phyloP scores from a whole-genome alignment of 1,139 yeast species.

The Yamadazyma pseudoaaseri region DNA sequence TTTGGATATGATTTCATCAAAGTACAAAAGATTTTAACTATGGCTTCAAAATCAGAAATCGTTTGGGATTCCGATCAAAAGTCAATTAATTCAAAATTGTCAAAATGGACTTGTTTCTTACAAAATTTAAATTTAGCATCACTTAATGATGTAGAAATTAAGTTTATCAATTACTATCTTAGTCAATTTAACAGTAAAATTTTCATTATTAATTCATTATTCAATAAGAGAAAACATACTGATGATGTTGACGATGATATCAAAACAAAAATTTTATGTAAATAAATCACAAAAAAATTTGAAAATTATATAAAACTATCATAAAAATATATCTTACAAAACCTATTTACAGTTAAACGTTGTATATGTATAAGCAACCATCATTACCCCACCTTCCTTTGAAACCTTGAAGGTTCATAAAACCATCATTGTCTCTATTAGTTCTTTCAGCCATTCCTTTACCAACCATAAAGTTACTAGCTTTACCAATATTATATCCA shows the following conservation, averaged over 20 bases:
- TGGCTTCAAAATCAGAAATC: conserved; percentile 20
- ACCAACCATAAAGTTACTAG: conserved; percentile 22
- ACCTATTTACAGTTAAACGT: background rate
- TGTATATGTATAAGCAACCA: conserved; percentile 61
- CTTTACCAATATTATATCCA: conserved; percentile 67
- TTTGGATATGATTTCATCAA: conserved; percentile 47
- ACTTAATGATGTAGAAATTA: conserved; percentile 23
- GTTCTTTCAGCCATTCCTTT: conserved; percentile 13
- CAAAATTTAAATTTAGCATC: conserved; percentile 18
- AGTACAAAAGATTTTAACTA: conserved; percentile 20
- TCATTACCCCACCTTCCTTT: conserved; percentile 67
- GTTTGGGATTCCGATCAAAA: conserved; percentile 28
- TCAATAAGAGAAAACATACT: conserved; percentile 20
- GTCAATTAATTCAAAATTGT: conserved; percentile 22
- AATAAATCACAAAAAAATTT: conserved; percentile 5
- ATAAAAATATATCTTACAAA: background rate
- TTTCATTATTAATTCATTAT: conserved; percentile 18
- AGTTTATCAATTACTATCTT: conserved; percentile 30
- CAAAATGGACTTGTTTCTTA: conserved; percentile 34
- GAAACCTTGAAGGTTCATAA: conserved; percentile 53
- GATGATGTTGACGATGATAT: conserved; percentile 13
- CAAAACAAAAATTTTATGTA: conserved; percentile 12
- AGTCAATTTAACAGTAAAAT: conserved; percentile 37
- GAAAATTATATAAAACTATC: background rate
- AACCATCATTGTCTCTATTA: conserved; percentile 49